Evolutionary conservation across 2,329 filamentous ascomycete genomes (phyloP).

Genomic region (Neurospora sp.): DNA sequence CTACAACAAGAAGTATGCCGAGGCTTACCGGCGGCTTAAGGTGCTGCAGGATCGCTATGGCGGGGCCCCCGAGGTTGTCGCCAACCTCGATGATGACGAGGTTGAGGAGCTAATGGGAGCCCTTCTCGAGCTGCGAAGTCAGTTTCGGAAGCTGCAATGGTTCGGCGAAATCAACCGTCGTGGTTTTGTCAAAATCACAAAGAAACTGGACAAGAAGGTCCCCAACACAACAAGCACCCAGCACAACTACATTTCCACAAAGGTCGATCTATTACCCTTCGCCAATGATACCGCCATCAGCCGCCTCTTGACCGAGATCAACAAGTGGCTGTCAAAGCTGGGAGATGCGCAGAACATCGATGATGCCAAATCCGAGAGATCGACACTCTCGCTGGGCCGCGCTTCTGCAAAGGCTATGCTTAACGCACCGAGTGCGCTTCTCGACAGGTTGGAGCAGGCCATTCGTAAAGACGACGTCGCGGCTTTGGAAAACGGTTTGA

Average conservation of each 20-base stretch:
- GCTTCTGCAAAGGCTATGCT: constrained; percentile 67
- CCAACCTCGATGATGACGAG: constrained; percentile 77
- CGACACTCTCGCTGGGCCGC: constrained; percentile 65
- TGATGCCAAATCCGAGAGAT: constrained; percentile 64
- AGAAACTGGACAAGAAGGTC: constrained; percentile 96
- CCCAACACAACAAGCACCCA: constrained; percentile 56
- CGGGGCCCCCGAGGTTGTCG: constrained; percentile 54
- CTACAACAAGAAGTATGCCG: constrained; percentile 90
- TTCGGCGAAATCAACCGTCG: constrained; percentile 94
- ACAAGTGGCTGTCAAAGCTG: constrained; percentile 81
- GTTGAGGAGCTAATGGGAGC: constrained; percentile 84
- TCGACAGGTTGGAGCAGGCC: constrained; percentile 64
- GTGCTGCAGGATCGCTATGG: constrained; percentile 85
- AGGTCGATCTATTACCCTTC: constrained; percentile 82
- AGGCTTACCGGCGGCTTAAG: constrained; percentile 73
- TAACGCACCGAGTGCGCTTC: constrained; percentile 55
- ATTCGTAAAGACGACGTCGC: constrained; percentile 58
- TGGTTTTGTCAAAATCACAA: constrained; percentile 96
- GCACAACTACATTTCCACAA: constrained; percentile 77
- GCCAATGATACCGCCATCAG: constrained; percentile 55
- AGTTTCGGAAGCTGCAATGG: constrained; percentile 88
- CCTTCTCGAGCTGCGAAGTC: constrained; percentile 75
- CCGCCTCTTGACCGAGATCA: constrained; percentile 53
- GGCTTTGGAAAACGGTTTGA: constrained; percentile 45
- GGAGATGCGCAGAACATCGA: constrained; percentile 68